These are phyloP conservation scores for Monosporascus cannonballus DNA, from an alignment of 2,329 filamentous ascomycete genomes.

Conservation along the genomic window DNA sequence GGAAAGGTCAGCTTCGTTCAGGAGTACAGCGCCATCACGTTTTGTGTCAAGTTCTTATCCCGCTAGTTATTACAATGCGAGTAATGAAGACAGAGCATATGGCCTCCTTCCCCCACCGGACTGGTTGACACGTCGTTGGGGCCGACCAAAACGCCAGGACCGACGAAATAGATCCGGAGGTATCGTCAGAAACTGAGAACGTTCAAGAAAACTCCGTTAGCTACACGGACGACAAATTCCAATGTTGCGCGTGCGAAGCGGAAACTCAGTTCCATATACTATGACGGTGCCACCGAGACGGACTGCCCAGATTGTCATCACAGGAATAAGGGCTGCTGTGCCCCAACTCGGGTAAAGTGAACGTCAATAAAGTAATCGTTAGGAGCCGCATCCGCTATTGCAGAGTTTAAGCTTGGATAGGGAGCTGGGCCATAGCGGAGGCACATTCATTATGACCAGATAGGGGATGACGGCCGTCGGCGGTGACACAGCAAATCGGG, in stretches of 20 bases:
- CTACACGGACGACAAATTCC: not conserved
- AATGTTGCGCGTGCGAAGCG: not conserved
- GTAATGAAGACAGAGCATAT: not conserved
- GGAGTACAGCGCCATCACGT: not conserved
- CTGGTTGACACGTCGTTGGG: not conserved
- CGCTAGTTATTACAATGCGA: not conserved
- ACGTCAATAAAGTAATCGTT: too few species aligned
- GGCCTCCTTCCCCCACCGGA: not conserved
- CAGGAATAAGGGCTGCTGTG: not conserved
- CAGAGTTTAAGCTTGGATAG: too few species aligned
- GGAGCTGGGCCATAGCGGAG: not conserved
- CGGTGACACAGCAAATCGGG: not conserved
- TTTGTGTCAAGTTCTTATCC: not conserved
- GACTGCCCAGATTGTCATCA: not conserved
- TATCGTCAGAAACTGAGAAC: too few species aligned
- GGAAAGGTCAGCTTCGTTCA: not conserved
- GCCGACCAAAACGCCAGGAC: not conserved
- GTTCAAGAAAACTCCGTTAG: not conserved
- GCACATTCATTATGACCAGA: not conserved
- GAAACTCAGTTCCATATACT: not conserved
- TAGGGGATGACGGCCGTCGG: not conserved
- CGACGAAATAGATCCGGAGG: not conserved
- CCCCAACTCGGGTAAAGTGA: not conserved
- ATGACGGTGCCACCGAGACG: not conserved
- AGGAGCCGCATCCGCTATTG: too few species aligned